A percentile compares a stretch with the other conserved stretches of the same genome.
These are phyloP conservation scores for Myrica gale DNA, from an alignment of 306 rosid genomes.

Conservation along the genomic window DNA sequence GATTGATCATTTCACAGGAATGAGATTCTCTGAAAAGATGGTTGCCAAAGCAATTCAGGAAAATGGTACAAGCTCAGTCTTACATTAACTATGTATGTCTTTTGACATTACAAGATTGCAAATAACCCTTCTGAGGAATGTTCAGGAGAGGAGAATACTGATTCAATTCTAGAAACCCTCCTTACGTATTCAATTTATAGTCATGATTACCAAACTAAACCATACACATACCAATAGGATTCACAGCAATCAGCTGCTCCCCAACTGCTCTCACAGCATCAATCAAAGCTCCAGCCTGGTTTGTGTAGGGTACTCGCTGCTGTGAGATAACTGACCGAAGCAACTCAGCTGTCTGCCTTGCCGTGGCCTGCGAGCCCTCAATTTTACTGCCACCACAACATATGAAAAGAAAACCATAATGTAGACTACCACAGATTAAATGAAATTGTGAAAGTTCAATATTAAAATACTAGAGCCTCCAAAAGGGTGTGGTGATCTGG, in stretches of 20 bases:
- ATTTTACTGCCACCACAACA: constrained; percentile 59
- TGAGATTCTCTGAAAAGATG: constrained; percentile 77
- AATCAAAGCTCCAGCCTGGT: constrained; percentile 78
- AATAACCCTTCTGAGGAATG: constrained; percentile 33
- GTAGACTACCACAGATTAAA: neutral
- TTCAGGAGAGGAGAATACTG: constrained; percentile 78
- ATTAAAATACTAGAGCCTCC: neutral
- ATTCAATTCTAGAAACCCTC: constrained; percentile 65
- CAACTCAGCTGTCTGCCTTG: constrained; percentile 79
- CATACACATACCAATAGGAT: constrained; percentile 72
- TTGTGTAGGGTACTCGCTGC: constrained; percentile 73
- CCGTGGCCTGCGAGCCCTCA: constrained; percentile 92
- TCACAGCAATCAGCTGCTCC: constrained; percentile 89
- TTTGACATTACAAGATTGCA: constrained; percentile 19
- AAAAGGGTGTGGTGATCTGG: neutral
- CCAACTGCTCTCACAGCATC: constrained; percentile 86
- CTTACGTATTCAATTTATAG: constrained; percentile 48
- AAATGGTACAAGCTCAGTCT: constrained; percentile 53
- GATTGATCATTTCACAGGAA: constrained; percentile 57
- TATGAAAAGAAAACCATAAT: neutral
- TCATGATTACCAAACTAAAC: neutral
- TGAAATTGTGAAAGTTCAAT: neutral
- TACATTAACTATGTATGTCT: constrained; percentile 17
- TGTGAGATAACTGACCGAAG: constrained; percentile 83
- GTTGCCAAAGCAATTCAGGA: constrained; percentile 75